Conservation (phyloP, 2,329 filamentous ascomycete genomes). For the Aspergillus jensenii region DNA sequence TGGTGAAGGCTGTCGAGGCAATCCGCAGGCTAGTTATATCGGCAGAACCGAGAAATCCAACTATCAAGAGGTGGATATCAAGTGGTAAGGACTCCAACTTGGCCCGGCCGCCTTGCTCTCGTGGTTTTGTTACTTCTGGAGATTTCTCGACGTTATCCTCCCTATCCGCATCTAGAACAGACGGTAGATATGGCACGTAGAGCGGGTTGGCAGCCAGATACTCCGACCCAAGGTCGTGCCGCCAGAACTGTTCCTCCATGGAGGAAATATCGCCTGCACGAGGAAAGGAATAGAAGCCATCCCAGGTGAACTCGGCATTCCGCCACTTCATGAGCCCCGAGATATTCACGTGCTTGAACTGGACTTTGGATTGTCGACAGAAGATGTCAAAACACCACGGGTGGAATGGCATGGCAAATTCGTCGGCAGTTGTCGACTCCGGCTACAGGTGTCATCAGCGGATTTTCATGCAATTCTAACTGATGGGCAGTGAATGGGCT, state of each 20-base stretch:
- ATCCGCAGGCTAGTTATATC: constrained; percentile 10
- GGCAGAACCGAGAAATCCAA: not conserved
- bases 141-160: too few relatives aligned
- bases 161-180: not conserved
- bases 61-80: constrained; percentile 9
- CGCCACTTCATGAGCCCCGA: constrained; percentile 16
- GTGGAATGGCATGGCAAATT: constrained; percentile 18
- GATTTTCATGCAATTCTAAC: not conserved
- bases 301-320: constrained; percentile 9
- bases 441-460: not conserved
- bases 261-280: not conserved
- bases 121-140: too few relatives aligned
- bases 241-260: constrained; percentile 7
- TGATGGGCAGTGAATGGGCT: not conserved
- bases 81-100: not conserved
- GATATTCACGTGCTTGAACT: constrained; percentile 10
- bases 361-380: constrained; percentile 15
- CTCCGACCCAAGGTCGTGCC: constrained; percentile 7
- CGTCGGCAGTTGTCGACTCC: not conserved
- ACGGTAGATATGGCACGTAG: constrained; percentile 8
- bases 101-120: too few relatives aligned
- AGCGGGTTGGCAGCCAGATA: constrained; percentile 19
- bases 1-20: constrained; percentile 12
- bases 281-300: not conserved
- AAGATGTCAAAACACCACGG: constrained; percentile 24